Conservation (phyloP, 2,329 filamentous ascomycete genomes). For the Hymenoscyphus salicellus region DNA sequence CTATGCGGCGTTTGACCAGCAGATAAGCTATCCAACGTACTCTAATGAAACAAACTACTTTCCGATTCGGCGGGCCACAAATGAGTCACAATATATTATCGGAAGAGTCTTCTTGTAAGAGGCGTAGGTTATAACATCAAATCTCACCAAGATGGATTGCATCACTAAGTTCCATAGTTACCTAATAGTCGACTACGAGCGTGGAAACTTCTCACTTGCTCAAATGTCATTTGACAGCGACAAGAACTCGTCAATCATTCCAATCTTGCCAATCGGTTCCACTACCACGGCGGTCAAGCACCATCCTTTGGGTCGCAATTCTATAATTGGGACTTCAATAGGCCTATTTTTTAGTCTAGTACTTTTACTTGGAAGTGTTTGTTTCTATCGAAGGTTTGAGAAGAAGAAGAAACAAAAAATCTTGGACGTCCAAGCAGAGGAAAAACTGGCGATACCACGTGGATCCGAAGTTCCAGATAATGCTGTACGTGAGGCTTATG, state of each 20-base stretch:
- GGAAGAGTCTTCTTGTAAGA: constrained; percentile 6
- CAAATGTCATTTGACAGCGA: neutral
- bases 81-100: constrained; percentile 5
- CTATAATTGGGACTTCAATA: neutral
- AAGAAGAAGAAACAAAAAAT: neutral
- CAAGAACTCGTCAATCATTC: neutral
- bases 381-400: neutral
- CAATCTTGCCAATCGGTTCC: neutral
- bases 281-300: neutral
- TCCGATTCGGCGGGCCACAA: constrained; percentile 2
- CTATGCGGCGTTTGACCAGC: constrained; percentile 7
- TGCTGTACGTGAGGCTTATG: neutral
- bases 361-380: neutral
- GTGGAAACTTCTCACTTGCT: neutral
- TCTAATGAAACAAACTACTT: constrained; percentile 7
- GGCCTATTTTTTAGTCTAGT: neutral
- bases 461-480: neutral
- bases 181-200: constrained; percentile 1
- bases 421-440: neutral
- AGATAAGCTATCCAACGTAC: constrained; percentile 3
- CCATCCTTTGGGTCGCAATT: neutral
- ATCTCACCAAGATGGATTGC: no score
- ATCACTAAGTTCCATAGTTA: neutral
- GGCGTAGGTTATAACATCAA: neutral
- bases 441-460: neutral